phyloP scores from a whole-genome alignment of 495 filamentous ascomycete genomes.

The Copromyces sp. region DNA sequence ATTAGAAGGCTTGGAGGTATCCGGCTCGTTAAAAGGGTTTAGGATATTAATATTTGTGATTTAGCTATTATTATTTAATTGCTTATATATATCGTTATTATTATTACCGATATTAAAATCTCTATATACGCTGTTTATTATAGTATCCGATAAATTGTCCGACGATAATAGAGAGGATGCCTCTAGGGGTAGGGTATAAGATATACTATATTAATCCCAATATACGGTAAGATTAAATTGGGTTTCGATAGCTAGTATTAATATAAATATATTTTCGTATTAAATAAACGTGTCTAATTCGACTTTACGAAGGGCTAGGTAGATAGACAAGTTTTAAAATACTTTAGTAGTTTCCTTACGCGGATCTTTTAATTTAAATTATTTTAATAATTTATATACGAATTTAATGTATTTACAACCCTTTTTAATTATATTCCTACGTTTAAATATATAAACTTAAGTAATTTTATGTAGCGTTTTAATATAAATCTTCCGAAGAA shows the following conservation, averaged over 20 bases:
- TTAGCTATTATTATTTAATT: background rate
- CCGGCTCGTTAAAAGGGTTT: too few species aligned
- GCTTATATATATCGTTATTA: background rate
- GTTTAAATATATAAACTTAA: background rate
- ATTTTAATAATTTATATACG: background rate
- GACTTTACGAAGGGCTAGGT: background rate
- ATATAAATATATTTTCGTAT: background rate
- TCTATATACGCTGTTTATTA: too few species aligned
- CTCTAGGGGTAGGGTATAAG: background rate
- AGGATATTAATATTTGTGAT: too few species aligned
- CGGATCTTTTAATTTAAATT: background rate
- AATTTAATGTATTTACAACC: background rate
- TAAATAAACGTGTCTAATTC: background rate
- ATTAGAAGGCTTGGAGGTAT: too few species aligned
- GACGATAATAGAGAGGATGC: background rate
- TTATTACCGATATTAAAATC: background rate
- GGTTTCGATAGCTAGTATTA: background rate
- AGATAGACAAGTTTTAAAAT: background rate
- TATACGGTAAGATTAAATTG: background rate
- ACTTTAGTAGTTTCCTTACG: background rate
- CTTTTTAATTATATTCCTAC: background rate
- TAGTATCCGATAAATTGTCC: background rate
- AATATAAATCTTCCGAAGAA: background rate
- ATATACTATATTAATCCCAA: background rate
- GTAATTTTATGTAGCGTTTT: background rate